Evolutionary conservation across 345 rosid species (phyloP), one percentile per base, ranked within the genome.

Genomic region (Raphanus raphanistrum): DNA sequence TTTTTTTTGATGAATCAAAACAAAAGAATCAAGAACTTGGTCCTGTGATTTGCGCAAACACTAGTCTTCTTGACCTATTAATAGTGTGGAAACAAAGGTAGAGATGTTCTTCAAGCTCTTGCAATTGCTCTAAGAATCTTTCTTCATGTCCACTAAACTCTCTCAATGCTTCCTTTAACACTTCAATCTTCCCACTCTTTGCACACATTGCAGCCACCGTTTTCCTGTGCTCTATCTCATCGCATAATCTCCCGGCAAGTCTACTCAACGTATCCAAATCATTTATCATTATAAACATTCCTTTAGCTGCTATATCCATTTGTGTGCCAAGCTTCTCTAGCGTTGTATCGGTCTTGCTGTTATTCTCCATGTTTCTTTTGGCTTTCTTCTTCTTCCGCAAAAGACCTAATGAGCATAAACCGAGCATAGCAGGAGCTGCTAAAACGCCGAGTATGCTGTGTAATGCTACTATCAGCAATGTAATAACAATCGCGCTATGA

Each of bases 281-380:
- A n/a, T 95, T 92, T 62, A 89, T 80, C 85, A 89, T 12, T 80
- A 91, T 85, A 55, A 82, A 95, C 45, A 85, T 77, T 72, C 96
- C 95, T 84, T 86, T 95, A 0, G 94, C 96, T 5, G 97, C 94
- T 13, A 81, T 68, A 45, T 95, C 94, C n/a, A 92, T 84, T 83
- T 94, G 90, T 7, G 68, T 73, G n/a, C 81, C 72, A 2, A 87
- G 79, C 35, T 84, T 86, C 71, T 86, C 84, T 8, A 76, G 58
- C 33, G 61, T 82, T 81, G 82, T 68, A 66, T n/a, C 57, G 3
- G 21, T 15, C 57, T 50, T 50, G 3, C 57, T 15, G 17, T 48
- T 48, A 36, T 6, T 32, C 48, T 1, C 13, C 38, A 16, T 12
- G 81, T 68, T 63, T 73, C 70, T 4, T 52, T 26, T 80, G 8